phyloP scores from a whole-genome alignment of 2,329 filamentous ascomycete species.

The Eutypella sp. region DNA sequence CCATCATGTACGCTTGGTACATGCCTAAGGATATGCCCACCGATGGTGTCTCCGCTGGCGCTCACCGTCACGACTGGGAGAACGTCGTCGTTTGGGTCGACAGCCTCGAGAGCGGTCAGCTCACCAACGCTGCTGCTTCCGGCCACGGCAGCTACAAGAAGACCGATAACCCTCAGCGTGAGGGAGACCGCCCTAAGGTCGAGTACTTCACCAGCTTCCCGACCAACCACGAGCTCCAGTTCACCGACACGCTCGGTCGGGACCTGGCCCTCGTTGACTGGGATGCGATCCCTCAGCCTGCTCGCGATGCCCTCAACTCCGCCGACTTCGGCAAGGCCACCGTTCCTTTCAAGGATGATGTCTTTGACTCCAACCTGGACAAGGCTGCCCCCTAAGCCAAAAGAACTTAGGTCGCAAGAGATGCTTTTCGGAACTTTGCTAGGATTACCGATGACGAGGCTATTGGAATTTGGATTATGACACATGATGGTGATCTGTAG shows the following conservation, averaged over 20 bases:
- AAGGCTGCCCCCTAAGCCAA: conserved; percentile 11
- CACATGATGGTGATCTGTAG: no score
- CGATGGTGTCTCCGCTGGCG: conserved; percentile 17
- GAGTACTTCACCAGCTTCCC: conserved; percentile 27
- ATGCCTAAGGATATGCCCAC: conserved; percentile 37
- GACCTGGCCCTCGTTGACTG: conserved; percentile 36
- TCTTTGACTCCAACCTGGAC: conserved; percentile 16
- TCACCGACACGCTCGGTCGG: conserved; percentile 29
- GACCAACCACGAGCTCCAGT: conserved; percentile 30
- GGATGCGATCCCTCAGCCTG: conserved; percentile 30
- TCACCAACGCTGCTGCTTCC: conserved; percentile 27
- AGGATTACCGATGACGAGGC: no score
- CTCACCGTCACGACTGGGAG: conserved; percentile 35
- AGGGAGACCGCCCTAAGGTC: conserved; percentile 24
- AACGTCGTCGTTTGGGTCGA: conserved; percentile 29
- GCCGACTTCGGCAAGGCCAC: conserved; percentile 35
- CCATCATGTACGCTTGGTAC: conserved; percentile 32
- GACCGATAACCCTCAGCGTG: conserved; percentile 17
- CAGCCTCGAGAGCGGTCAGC: conserved; percentile 17
- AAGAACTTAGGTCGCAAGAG: no score
- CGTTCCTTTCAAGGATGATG: conserved; percentile 32
- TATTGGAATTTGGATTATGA: no score
- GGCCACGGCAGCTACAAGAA: conserved; percentile 28
- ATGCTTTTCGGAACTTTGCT: no score
- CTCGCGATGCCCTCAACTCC: conserved; percentile 27